phyloP scores from a whole-genome alignment of 2,329 filamentous ascomycete species.

The Sordariomycetes sp. region DNA sequence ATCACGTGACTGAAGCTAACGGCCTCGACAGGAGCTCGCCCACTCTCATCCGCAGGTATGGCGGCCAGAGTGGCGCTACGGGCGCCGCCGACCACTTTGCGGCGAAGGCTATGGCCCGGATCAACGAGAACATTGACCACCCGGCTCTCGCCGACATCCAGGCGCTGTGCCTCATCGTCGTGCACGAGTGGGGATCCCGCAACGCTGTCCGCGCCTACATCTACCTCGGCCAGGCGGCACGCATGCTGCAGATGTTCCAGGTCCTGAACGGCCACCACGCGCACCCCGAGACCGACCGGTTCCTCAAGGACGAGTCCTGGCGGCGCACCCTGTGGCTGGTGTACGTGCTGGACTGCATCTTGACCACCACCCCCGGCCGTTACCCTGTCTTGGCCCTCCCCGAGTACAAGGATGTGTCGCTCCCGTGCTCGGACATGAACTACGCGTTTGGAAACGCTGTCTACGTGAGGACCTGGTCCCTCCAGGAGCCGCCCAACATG shows the following conservation, averaged over 20 bases:
- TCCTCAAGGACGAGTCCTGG: constrained; percentile 50
- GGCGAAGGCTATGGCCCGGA: constrained; percentile 42
- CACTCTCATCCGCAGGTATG: constrained; percentile 46
- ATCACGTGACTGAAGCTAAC: not conserved
- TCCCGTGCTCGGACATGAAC: constrained; percentile 52
- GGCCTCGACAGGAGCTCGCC: constrained; percentile 36
- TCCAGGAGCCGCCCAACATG: constrained; percentile 24
- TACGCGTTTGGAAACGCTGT: constrained; percentile 52
- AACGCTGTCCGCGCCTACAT: constrained; percentile 54
- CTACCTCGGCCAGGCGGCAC: constrained; percentile 51
- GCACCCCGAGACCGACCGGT: constrained; percentile 42
- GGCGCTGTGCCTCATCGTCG: constrained; percentile 48
- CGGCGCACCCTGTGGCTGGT: constrained; percentile 52
- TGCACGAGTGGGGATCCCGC: constrained; percentile 52
- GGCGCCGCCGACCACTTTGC: constrained; percentile 49
- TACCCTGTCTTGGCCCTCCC: constrained; percentile 43
- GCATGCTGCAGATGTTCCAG: constrained; percentile 54
- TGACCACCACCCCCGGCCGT: constrained; percentile 51
- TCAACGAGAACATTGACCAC: constrained; percentile 48
- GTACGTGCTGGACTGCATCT: constrained; percentile 51
- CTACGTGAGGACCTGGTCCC: constrained; percentile 43
- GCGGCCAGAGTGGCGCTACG: constrained; percentile 36
- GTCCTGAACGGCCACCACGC: constrained; percentile 45
- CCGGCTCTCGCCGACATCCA: constrained; percentile 51
- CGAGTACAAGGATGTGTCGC: constrained; percentile 42